Evolutionary conservation across 805 yeast genomes (phyloP).

Genomic region (Kluyveromyces nonfermentans): DNA sequence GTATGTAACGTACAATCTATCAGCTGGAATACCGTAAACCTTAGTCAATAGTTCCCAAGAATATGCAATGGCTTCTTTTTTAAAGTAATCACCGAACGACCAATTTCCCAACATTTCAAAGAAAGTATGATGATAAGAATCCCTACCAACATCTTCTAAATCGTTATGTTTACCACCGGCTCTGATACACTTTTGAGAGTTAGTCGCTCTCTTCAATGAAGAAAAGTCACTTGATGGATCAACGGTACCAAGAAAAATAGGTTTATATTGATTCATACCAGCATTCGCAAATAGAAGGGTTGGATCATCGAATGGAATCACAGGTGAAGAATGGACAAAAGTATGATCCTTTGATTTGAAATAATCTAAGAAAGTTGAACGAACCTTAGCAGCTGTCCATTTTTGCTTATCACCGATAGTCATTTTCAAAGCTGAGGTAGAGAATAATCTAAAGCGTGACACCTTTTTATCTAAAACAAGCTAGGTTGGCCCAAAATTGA

Average conservation of each 20-base stretch:
- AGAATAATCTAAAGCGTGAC: slow-evolving; percentile 3
- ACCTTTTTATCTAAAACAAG: background rate
- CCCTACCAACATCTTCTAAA: slow-evolving; percentile 96
- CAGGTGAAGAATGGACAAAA: slow-evolving; percentile 87
- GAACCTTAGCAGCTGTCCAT: slow-evolving; percentile 49
- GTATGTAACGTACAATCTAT: slow-evolving; percentile 87
- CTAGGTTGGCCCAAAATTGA: background rate
- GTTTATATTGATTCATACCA: slow-evolving; percentile 99
- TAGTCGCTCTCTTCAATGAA: slow-evolving; percentile 75
- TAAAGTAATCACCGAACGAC: slow-evolving; percentile 99
- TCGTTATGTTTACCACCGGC: slow-evolving; percentile 99
- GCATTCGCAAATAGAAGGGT: slow-evolving; percentile 95
- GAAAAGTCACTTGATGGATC: slow-evolving; percentile 90
- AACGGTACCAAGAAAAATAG: slow-evolving; percentile 93
- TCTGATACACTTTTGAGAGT: slow-evolving; percentile 97
- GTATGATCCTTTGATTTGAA: slow-evolving; percentile 64
- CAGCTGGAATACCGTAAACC: slow-evolving; percentile 69
- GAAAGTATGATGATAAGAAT: slow-evolving; percentile 96
- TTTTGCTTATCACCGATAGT: slow-evolving; percentile 30
- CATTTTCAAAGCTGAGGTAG: slow-evolving; percentile 10
- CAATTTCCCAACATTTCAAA: slow-evolving; percentile 99
- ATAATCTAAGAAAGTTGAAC: slow-evolving; percentile 77
- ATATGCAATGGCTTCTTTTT: slow-evolving; percentile 79
- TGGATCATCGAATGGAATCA: slow-evolving; percentile 96
- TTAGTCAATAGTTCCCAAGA: slow-evolving; percentile 88